Percentiles rank a stretch among this genome's conserved stretches.
Evolutionary conservation across 441 rosid genomes (phyloP).

Genomic region (Hypseocharis bilobata): DNA sequence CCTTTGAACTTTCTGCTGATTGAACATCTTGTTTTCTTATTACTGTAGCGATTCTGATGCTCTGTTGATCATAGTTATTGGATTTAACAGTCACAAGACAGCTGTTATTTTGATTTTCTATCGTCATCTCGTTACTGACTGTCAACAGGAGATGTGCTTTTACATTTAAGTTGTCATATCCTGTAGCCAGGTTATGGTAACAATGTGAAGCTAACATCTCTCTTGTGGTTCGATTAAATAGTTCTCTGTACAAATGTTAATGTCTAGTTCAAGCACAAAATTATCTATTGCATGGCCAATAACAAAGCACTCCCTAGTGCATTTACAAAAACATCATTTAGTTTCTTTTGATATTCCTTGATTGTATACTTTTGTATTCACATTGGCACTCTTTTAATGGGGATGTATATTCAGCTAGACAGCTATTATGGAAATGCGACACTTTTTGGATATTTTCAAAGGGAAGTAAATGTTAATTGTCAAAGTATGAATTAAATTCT

Average conservation of each 20-base stretch:
- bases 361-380: constrained; percentile 1
- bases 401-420: background rate
- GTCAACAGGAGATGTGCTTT: too few relatives aligned
- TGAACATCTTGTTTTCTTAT: background rate
- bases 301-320: background rate
- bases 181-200: too few relatives aligned
- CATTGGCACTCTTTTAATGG: background rate
- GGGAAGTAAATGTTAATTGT: background rate
- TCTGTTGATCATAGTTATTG: background rate
- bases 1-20: background rate
- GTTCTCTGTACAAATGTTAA: background rate
- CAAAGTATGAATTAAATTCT: too few relatives aligned
- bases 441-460: too few relatives aligned
- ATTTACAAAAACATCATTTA: background rate
- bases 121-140: background rate
- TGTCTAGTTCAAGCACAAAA: background rate
- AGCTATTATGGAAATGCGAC: background rate
- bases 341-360: background rate
- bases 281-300: background rate
- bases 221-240: background rate
- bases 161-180: background rate
- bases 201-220: background rate
- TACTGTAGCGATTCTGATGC: background rate
- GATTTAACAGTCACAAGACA: background rate
- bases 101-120: background rate